These are phyloP conservation scores for Myxozyma sirexii DNA, from an alignment of 805 yeast genomes.

Conservation along the genomic window DNA sequence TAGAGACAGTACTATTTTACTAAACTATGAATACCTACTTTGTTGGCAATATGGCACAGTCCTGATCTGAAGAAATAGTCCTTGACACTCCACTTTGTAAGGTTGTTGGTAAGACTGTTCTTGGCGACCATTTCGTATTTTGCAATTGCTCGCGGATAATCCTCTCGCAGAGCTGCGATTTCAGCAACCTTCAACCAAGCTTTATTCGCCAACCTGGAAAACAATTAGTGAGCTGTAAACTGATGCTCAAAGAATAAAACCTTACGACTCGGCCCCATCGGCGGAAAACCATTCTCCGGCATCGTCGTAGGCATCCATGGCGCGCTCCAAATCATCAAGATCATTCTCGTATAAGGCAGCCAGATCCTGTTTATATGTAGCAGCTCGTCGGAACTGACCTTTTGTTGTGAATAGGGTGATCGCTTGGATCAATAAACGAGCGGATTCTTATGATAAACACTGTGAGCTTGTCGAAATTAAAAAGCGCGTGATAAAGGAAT, in stretches of 20 bases:
- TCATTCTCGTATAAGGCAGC: constrained; percentile 84
- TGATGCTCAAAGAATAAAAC: neutral
- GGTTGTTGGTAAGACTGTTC: constrained; percentile 68
- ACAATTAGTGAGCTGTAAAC: neutral
- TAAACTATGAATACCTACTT: constrained; percentile 22
- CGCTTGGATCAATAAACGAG: constrained; percentile 72
- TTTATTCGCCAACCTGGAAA: constrained; percentile 64
- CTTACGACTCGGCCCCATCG: constrained; percentile 83
- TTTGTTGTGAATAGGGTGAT: constrained; percentile 79
- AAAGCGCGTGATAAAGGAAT: neutral
- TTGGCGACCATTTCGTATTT: constrained; percentile 78
- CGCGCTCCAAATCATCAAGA: constrained; percentile 64
- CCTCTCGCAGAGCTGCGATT: constrained; percentile 72
- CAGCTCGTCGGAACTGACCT: constrained; percentile 96
- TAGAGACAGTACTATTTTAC: too few relatives aligned
- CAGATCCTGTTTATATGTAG: constrained; percentile 87
- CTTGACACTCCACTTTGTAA: constrained; percentile 88
- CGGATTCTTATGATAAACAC: constrained; percentile 54
- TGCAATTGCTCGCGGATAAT: constrained; percentile 73
- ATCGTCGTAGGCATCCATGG: constrained; percentile 77
- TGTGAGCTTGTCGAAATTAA: neutral
- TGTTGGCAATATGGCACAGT: constrained; percentile 79
- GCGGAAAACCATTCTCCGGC: constrained; percentile 96
- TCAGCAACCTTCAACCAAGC: constrained; percentile 90
- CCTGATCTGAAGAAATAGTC: constrained; percentile 87